Base-by-base conservation (phyloP, 768 basidiomycete species). In the Pisolithus orientalis region DNA sequence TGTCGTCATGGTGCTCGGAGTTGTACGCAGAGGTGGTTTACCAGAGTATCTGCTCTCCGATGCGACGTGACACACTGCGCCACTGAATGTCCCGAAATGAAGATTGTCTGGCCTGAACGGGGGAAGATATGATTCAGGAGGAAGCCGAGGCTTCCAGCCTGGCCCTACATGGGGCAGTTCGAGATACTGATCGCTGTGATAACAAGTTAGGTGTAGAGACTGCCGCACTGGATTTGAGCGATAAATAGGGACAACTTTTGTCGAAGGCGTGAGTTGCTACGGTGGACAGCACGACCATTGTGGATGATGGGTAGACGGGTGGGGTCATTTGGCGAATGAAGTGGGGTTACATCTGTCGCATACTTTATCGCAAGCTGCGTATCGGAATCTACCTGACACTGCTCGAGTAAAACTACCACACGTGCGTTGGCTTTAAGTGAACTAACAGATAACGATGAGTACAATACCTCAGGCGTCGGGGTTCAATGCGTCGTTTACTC, bases 121-220 rank as follows among this genome's bases (percentile, higher is more conserved):
- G 9, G 81, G 77, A 52, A 83, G 67, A 16, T 61, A 70, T 8
- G 75, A 60, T 51, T 66, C 71, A 21, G 80, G 75, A 27, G 80
- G 79, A 52, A 73, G 78, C 72, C 74, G 79, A 27, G 76, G 69
- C 61, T 77, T 80, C 53, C 75, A 65, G 16, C 59, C 61, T 5
- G 65, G 64, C 28, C 57, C 59, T 9, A 65, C 69, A 17, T 53
- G 54, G 9, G 53, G 72, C 62, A 11, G 67, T 64, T 10, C 76
- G 72, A 29, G 75, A 74, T 14, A 69, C 60, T 2, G 77, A 68
- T 38, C 71, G 64, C 24, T 71, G 70, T 43, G 63, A 59, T 48
- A 49, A 53, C 47, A 86, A 67, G 65, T 87, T 82, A 10, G 85
- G 84, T 1, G 85, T 82, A 2, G 85, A 87, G 16, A 80, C 75